Percentiles rank a stretch among this genome's conserved stretches.
Evolutionary conservation across 805 yeast species (phyloP).

Genomic region (Ogataea parapolymorpha): DNA sequence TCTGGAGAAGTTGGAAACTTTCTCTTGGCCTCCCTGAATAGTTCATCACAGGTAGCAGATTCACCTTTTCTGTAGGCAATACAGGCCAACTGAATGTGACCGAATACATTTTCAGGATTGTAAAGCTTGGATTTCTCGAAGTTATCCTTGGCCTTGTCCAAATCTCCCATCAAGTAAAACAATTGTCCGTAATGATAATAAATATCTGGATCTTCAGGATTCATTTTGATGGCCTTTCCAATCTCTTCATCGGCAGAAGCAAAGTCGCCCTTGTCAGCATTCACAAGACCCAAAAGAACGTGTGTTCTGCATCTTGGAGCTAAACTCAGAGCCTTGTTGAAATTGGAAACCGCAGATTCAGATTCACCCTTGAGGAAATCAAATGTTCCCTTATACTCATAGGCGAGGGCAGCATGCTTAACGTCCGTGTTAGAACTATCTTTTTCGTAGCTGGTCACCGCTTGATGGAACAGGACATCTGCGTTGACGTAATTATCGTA

Average conservation of each 20-base stretch:
- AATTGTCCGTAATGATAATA: constrained; percentile 95
- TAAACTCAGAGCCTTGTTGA: constrained; percentile 62
- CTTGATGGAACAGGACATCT: constrained; percentile 54
- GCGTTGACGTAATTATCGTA: constrained; percentile 62
- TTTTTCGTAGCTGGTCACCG: constrained; percentile 41
- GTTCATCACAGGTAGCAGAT: constrained; percentile 53
- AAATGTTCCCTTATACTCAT: constrained; percentile 81
- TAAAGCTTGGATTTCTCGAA: constrained; percentile 73
- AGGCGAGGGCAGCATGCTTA: constrained; percentile 61
- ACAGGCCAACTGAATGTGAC: constrained; percentile 92
- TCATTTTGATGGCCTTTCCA: constrained; percentile 62
- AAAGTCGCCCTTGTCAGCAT: constrained; percentile 72
- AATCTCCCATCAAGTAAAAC: constrained; percentile 74
- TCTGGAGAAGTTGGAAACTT: constrained; percentile 86
- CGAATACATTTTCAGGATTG: constrained; percentile 73
- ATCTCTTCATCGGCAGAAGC: constrained; percentile 64
- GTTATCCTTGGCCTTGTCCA: constrained; percentile 65
- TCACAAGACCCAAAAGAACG: constrained; percentile 75
- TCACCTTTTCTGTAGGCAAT: constrained; percentile 77
- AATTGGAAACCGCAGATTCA: constrained; percentile 56
- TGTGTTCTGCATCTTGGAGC: constrained; percentile 79
- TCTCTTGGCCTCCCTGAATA: constrained; percentile 64
- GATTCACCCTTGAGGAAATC: constrained; percentile 77
- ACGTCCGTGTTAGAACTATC: constrained; percentile 36
- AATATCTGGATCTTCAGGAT: constrained; percentile 73